Conservation (phyloP, 192 early-diverging fungal species). For the Allomyces arbusculus region DNA sequence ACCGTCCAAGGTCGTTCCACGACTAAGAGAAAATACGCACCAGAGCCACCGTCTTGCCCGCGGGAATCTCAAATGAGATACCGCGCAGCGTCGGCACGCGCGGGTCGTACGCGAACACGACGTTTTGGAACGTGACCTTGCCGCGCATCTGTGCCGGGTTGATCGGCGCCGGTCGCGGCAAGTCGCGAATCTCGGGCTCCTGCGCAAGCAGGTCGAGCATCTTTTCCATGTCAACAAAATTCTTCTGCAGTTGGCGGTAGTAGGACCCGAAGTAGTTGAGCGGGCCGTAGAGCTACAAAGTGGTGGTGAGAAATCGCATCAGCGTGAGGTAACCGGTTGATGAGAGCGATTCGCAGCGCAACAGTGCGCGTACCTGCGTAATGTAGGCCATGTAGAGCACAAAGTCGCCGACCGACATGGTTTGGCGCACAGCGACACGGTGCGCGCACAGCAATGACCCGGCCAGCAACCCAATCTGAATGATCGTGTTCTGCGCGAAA, state of each 20-base stretch:
- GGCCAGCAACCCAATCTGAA: constrained; percentile 60
- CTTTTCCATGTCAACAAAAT: constrained; percentile 92
- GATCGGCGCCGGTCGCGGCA: constrained; percentile 26
- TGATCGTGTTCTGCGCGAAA: constrained; percentile 67
- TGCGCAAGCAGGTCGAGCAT: constrained; percentile 72
- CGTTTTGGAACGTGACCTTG: constrained; percentile 28
- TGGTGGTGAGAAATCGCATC: neutral
- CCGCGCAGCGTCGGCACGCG: constrained; percentile 47
- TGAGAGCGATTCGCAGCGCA: constrained; percentile 1
- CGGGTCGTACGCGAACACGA: constrained; percentile 50
- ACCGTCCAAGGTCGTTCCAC: neutral
- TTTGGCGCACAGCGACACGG: constrained; percentile 41
- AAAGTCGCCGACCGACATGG: constrained; percentile 62
- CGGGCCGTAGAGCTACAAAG: constrained; percentile 5
- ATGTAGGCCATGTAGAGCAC: constrained; percentile 74
- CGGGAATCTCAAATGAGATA: constrained; percentile 44
- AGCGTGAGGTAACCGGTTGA: neutral
- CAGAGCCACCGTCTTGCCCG: constrained; percentile 53
- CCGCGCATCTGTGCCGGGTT: constrained; percentile 14
- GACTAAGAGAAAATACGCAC: constrained; percentile 34
- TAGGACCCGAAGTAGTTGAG: constrained; percentile 81
- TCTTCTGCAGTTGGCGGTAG: constrained; percentile 83
- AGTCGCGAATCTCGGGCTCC: constrained; percentile 36
- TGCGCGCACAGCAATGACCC: constrained; percentile 68
- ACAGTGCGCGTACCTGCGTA: constrained; percentile 70